These are phyloP conservation scores for Metschnikowia baotianmanensis DNA, from an alignment of 805 yeast species.

Conservation along the genomic window DNA sequence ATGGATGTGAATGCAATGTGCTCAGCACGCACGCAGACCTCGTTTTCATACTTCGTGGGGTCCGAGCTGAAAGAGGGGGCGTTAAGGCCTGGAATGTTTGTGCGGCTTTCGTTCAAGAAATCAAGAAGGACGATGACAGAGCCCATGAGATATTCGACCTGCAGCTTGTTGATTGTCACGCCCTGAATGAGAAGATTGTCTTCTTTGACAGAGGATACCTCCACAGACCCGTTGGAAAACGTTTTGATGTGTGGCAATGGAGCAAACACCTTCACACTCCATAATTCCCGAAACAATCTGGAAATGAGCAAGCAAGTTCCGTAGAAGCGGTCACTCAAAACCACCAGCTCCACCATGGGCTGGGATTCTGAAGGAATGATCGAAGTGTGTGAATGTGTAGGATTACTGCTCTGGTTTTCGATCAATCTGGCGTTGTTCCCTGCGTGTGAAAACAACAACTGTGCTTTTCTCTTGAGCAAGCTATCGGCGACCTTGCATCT, in stretches of 20 bases:
- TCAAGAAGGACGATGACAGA: slow-evolving; percentile 68
- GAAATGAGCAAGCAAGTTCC: slow-evolving; percentile 80
- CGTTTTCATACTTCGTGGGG: slow-evolving; percentile 50
- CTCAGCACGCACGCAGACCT: slow-evolving; percentile 82
- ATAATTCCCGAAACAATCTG: slow-evolving; percentile 71
- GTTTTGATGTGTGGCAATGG: slow-evolving; percentile 41
- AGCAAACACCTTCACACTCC: slow-evolving; percentile 72
- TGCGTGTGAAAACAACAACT: slow-evolving; percentile 49
- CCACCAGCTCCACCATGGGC: slow-evolving; percentile 66
- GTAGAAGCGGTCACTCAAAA: slow-evolving; percentile 86
- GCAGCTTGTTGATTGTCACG: slow-evolving; percentile 44
- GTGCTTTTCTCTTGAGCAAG: slow-evolving; percentile 44
- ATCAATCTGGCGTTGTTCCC: slow-evolving; percentile 50
- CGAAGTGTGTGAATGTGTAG: slow-evolving; percentile 18
- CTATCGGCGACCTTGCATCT: slow-evolving; percentile 52
- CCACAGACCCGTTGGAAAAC: slow-evolving; percentile 35
- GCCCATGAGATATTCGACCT: slow-evolving; percentile 67
- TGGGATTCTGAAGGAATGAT: slow-evolving; percentile 25
- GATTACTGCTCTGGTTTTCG: slow-evolving; percentile 15
- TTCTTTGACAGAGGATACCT: slow-evolving; percentile 38
- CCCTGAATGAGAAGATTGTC: slow-evolving; percentile 46
- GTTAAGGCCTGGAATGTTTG: slow-evolving; percentile 56
- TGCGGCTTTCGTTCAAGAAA: slow-evolving; percentile 65
- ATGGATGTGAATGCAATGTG: slow-evolving; percentile 82
- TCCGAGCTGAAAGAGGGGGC: slow-evolving; percentile 56